Percentiles rank a stretch among this genome's conserved stretches.
phyloP scores from a whole-genome alignment of 73 alveolate genomes.

The Tetrahymena thermophila region DNA sequence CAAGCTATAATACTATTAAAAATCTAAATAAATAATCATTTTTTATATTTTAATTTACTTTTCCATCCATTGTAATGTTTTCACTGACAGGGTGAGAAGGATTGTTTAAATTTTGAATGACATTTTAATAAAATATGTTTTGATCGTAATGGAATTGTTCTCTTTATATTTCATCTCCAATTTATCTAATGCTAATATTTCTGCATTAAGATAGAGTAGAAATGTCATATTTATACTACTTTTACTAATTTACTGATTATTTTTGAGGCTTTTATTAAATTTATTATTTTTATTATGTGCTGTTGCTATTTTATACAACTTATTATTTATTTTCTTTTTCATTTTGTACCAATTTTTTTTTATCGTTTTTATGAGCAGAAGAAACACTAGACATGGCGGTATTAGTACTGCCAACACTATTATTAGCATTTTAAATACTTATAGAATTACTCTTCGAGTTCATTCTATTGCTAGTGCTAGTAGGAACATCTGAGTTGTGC shows the following conservation, averaged over 20 bases:
- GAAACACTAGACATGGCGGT: background rate
- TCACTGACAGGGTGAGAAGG: constrained; percentile 28
- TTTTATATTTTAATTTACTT: constrained; percentile 2
- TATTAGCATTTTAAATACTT: background rate
- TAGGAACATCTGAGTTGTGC: background rate
- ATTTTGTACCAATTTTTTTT: background rate
- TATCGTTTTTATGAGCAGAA: background rate
- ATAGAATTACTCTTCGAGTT: background rate
- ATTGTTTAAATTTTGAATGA: constrained; percentile 1
- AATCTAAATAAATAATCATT: too few species aligned
- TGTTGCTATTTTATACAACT: background rate
- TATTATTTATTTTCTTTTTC: background rate
- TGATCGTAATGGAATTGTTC: constrained; percentile 15
- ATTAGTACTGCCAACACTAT: background rate
- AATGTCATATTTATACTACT: constrained; percentile 13
- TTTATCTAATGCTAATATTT: constrained; percentile 13
- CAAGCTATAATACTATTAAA: too few species aligned
- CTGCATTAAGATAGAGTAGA: background rate
- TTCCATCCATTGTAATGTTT: constrained; percentile 47
- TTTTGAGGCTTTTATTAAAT: background rate
- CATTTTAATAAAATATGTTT: background rate
- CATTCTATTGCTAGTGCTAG: background rate
- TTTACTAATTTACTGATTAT: background rate
- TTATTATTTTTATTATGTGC: background rate
- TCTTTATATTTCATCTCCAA: background rate